phyloP scores from a whole-genome alignment of 805 yeast species.

The Soucietia sequanensis region DNA sequence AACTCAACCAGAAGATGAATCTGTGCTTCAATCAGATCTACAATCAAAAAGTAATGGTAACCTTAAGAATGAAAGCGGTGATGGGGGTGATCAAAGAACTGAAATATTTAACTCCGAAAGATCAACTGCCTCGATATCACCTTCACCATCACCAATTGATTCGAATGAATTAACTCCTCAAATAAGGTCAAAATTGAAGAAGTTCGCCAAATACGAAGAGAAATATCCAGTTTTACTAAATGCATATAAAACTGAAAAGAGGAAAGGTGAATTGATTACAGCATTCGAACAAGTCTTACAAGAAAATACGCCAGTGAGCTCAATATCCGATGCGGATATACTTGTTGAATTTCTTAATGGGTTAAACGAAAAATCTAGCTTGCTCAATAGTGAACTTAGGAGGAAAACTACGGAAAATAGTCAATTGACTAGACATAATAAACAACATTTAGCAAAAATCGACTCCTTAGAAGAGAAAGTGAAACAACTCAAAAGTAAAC shows the following conservation, averaged over 20 bases:
- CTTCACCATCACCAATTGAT: slow-evolving; percentile 18
- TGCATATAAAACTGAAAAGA: slow-evolving; percentile 82
- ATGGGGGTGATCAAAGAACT: neutral
- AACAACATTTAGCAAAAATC: slow-evolving; percentile 4
- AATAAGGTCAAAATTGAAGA: slow-evolving; percentile 61
- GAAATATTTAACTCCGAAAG: slow-evolving; percentile 1
- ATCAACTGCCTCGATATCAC: no score
- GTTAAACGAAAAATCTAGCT: slow-evolving; percentile 53
- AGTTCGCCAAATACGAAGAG: slow-evolving; percentile 83
- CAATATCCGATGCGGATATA: slow-evolving; percentile 68
- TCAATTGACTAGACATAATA: slow-evolving; percentile 14
- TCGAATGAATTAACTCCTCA: slow-evolving; percentile 53
- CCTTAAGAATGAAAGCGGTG: slow-evolving; percentile 1
- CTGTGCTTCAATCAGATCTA: slow-evolving; percentile 10
- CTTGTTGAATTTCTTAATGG: slow-evolving; percentile 70
- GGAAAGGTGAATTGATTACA: slow-evolving; percentile 56
- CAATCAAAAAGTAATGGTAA: neutral
- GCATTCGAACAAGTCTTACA: slow-evolving; percentile 66
- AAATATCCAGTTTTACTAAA: slow-evolving; percentile 82
- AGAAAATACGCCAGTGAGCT: slow-evolving; percentile 79
- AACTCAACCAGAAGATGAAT: slow-evolving; percentile 47
- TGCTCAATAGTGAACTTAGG: slow-evolving; percentile 67
- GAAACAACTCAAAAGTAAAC: neutral
- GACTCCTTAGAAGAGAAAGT: slow-evolving; percentile 1
- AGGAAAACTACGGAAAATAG: slow-evolving; percentile 35